A percentile compares a stretch with the other conserved stretches of the same genome.
Evolutionary conservation across 78 protist species (phyloP).

Genomic region (Bigelowiella natans): DNA sequence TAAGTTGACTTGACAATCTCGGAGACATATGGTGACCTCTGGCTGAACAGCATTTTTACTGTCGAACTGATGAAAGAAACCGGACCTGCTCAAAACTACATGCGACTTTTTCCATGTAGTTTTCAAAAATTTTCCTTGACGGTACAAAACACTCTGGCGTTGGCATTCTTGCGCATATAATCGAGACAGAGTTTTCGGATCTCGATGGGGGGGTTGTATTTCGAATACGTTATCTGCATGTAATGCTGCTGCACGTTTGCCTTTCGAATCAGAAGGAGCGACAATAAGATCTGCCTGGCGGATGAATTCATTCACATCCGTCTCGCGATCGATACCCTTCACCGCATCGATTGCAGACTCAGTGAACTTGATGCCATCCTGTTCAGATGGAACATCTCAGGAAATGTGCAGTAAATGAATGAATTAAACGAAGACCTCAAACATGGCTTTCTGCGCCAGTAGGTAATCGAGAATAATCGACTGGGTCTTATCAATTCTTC

Average conservation of each 20-base stretch:
- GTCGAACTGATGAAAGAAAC: not conserved
- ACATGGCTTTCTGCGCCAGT: not conserved
- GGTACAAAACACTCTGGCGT: not conserved
- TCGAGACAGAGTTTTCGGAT: not conserved
- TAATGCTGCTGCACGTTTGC: not conserved
- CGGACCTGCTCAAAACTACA: not conserved
- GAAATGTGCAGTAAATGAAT: too few species aligned
- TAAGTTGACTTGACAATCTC: not conserved
- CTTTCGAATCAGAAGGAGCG: slow-evolving; percentile 1
- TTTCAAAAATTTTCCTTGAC: not conserved
- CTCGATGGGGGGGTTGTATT: not conserved
- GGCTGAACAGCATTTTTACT: not conserved
- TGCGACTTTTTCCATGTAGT: not conserved
- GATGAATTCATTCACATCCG: not conserved
- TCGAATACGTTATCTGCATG: not conserved
- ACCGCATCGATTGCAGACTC: not conserved
- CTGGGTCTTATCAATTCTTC: not conserved
- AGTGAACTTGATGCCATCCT: not conserved
- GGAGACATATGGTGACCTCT: not conserved
- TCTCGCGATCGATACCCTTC: slow-evolving; percentile 1
- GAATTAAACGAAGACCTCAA: not conserved
- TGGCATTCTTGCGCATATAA: not conserved
- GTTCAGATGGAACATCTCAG: too few species aligned
- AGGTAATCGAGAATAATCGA: not conserved
- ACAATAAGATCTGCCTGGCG: not conserved